A percentile compares a stretch with the other conserved stretches of the same genome.
These are phyloP conservation scores for Achlya hypogyna DNA, from an alignment of 352 stramenopile species.

Conservation along the genomic window DNA sequence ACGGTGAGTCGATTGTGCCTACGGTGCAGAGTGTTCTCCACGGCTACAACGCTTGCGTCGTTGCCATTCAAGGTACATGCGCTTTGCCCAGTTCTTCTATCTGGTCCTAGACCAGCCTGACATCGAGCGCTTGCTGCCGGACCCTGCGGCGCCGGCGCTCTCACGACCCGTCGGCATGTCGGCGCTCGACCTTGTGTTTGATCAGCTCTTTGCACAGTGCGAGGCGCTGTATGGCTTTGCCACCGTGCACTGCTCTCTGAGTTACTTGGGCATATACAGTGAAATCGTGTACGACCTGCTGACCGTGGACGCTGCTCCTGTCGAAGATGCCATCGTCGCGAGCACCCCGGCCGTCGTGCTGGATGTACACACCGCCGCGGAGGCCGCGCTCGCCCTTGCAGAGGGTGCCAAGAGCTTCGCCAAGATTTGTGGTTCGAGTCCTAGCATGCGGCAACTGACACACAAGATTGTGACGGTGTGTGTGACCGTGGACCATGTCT, in stretches of 20 bases:
- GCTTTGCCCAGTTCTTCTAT: slow-evolving; percentile 27
- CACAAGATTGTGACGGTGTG: slow-evolving; percentile 63
- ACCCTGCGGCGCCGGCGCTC: not conserved
- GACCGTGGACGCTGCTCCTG: slow-evolving; percentile 32
- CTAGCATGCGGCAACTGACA: slow-evolving; percentile 30
- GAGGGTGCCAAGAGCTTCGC: slow-evolving; percentile 42
- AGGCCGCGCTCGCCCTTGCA: slow-evolving; percentile 48
- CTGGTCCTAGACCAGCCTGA: slow-evolving; percentile 8
- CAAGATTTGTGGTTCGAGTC: slow-evolving; percentile 19
- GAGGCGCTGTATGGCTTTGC: not conserved
- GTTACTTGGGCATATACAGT: slow-evolving; percentile 89
- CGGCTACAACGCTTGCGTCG: slow-evolving; percentile 53
- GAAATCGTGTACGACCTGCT: slow-evolving; percentile 94
- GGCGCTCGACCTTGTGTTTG: not conserved
- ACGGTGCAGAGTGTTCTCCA: slow-evolving; percentile 60
- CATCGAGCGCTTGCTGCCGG: not conserved
- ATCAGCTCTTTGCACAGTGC: slow-evolving; percentile 15
- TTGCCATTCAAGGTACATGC: slow-evolving; percentile 40
- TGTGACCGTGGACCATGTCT: slow-evolving; percentile 43
- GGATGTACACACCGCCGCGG: slow-evolving; percentile 51
- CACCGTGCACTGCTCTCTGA: slow-evolving; percentile 46
- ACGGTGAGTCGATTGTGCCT: slow-evolving; percentile 43
- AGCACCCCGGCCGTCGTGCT: slow-evolving; percentile 48
- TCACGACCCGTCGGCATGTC: not conserved
- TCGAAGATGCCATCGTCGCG: not conserved